Evolutionary conservation across 1,139 yeast genomes (phyloP).

Genomic region (Sugiyamaella novakii): DNA sequence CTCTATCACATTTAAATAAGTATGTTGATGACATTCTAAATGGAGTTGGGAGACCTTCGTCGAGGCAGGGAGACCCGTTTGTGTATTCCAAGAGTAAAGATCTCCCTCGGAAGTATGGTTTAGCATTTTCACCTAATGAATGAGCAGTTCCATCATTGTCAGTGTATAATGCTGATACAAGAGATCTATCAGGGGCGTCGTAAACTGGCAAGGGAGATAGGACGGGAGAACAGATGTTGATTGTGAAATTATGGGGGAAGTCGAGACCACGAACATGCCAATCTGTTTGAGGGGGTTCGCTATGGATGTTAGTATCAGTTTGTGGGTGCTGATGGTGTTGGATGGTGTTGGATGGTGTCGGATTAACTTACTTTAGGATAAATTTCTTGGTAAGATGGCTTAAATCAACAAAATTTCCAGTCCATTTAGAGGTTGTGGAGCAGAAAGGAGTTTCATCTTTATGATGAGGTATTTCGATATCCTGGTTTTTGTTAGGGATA

Average conservation of each 20-base stretch:
- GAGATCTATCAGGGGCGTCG: constrained; percentile 43
- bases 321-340: too few species aligned
- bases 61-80: constrained; percentile 70
- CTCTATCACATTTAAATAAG: constrained; percentile 79
- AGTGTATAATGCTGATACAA: constrained; percentile 68
- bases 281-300: constrained; percentile 25
- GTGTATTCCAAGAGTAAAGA: constrained; percentile 70
- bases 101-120: constrained; percentile 69
- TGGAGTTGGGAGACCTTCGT: constrained; percentile 47
- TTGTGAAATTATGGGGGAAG: constrained; percentile 70
- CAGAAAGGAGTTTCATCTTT: constrained; percentile 29
- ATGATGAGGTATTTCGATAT: not conserved
- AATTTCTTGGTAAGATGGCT: constrained; percentile 30
- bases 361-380: constrained; percentile 3
- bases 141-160: constrained; percentile 54
- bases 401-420: constrained; percentile 41
- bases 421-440: constrained; percentile 35
- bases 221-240: constrained; percentile 69
- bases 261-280: constrained; percentile 77
- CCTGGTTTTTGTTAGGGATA: not conserved
- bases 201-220: constrained; percentile 43
- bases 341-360: constrained; percentile 4
- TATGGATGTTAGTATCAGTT: too few species aligned
- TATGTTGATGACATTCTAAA: constrained; percentile 65
- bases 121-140: constrained; percentile 59